Base-by-base conservation (phyloP, 441 rosid species). In the Pelargonium citronellum region DNA sequence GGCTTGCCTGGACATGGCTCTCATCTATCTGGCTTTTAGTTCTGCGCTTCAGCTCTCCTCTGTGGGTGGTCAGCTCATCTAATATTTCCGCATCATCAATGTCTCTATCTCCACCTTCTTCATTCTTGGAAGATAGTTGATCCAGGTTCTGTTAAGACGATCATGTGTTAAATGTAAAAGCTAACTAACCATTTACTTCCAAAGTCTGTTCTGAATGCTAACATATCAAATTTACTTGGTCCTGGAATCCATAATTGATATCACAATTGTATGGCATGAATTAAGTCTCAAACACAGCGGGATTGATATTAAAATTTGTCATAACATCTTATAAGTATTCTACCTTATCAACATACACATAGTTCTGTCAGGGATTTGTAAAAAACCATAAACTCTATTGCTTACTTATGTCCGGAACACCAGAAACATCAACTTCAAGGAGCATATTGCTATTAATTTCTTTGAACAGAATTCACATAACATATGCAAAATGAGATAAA, bases 11-110 rank as follows among this genome's bases (percentile, higher is more conserved):
- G 47, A 74, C 67, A 55, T 66, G 78, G 67, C 46, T 82, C 16
- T 86, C 92, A 10, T 86, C 91, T 19, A 71, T 83, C 69, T 62
- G 71, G 83, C 86, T 86, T 55, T 79, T 20, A 58, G 87, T 77
- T 85, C 95, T 87, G 73, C 63, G 83, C 79, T 86, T 90, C 79
- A 87, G 71, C 79, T 89, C 96, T 62, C 95, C 96, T 76, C 94
- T 87, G 69, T 76, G 75, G 34, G 98, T 90, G 34, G 95, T 92
- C 79, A 90, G 80, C 77, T 83, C 90, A 65, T 90, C 96, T 44
- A 89, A 71, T 68, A 90, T 75, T 83, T 92, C 98, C 13, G 87
- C 80, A 73, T 87, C 91, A 44, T 73, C 83, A 69, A 79, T 75
- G 67, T 84, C 87, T 43, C 30, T 17, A 19, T 79, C 86, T 17